These are phyloP conservation scores for Diplodia intermedia DNA, from an alignment of 2,329 filamentous ascomycete species.

Conservation along the genomic window DNA sequence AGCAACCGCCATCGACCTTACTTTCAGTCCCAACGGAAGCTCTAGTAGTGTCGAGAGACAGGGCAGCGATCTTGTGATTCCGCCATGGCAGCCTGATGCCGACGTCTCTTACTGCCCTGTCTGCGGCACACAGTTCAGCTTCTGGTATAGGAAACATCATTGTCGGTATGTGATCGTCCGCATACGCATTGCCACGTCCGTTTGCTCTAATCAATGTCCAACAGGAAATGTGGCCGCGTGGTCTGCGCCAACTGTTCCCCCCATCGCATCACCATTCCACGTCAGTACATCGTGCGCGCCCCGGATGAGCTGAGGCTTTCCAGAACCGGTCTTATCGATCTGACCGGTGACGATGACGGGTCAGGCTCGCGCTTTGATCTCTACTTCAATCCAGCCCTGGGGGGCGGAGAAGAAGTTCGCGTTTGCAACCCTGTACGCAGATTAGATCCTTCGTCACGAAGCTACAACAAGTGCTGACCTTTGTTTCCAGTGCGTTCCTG, in stretches of 20 bases:
- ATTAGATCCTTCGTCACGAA: background rate
- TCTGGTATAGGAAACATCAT: slow-evolving; percentile 90
- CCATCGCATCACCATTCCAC: slow-evolving; percentile 91
- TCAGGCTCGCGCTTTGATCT: slow-evolving; percentile 39
- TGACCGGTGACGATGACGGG: slow-evolving; percentile 51
- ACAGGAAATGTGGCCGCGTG: slow-evolving; percentile 87
- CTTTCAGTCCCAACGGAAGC: slow-evolving; percentile 8
- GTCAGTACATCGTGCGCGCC: slow-evolving; percentile 88
- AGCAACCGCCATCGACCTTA: slow-evolving; percentile 11
- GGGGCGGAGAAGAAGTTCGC: slow-evolving; percentile 71
- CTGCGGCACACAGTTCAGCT: slow-evolving; percentile 78
- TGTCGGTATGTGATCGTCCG: slow-evolving; percentile 68
- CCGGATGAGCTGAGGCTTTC: slow-evolving; percentile 24
- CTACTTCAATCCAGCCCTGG: slow-evolving; percentile 58
- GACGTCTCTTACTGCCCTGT: slow-evolving; percentile 86
- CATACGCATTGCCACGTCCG: background rate
- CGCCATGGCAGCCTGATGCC: slow-evolving; percentile 86
- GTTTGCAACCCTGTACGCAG: slow-evolving; percentile 66
- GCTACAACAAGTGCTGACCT: background rate
- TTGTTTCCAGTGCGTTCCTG: slow-evolving; percentile 64
- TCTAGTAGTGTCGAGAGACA: background rate
- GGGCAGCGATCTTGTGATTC: slow-evolving; percentile 59
- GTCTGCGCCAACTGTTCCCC: slow-evolving; percentile 91
- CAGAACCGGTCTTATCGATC: slow-evolving; percentile 49
- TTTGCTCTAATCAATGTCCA: background rate